Percentiles rank a stretch among this genome's conserved stretches.
phyloP scores from a whole-genome alignment of 495 filamentous ascomycete species.

The Penicillium roqueforti region DNA sequence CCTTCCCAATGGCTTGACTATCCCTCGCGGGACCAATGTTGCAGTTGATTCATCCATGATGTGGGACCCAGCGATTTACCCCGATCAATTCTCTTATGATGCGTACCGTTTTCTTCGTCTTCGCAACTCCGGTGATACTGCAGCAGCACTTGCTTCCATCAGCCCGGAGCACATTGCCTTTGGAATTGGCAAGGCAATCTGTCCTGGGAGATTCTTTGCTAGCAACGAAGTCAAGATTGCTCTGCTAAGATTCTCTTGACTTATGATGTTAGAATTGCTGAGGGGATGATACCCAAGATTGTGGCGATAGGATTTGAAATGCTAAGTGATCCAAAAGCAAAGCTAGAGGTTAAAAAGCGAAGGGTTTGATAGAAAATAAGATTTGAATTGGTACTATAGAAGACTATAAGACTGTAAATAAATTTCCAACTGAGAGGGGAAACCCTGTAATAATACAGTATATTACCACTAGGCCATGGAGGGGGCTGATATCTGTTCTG shows the following conservation, averaged over 20 bases:
- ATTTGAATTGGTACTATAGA: no score
- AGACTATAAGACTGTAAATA: no score
- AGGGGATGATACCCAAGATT: neutral
- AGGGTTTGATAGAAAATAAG: neutral
- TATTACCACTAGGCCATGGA: no score
- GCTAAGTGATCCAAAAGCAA: neutral
- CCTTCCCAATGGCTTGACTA: neutral
- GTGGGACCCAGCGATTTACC: neutral
- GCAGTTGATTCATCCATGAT: neutral
- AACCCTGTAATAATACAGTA: no score
- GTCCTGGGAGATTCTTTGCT: constrained; percentile 43
- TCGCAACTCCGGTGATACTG: neutral
- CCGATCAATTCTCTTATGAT: neutral
- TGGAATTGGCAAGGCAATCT: constrained; percentile 41
- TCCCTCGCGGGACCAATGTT: neutral
- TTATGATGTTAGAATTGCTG: neutral
- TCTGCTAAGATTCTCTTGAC: constrained; percentile 13
- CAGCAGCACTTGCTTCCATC: constrained; percentile 26
- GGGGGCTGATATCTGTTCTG: no score
- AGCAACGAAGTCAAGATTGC: constrained; percentile 33
- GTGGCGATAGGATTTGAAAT: constrained; percentile 1
- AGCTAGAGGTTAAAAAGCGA: neutral
- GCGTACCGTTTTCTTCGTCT: neutral
- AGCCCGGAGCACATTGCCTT: constrained; percentile 31
- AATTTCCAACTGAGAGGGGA: no score